Conservation (phyloP, 352 stramenopile species). For the Phytophthora boehmeriae region DNA sequence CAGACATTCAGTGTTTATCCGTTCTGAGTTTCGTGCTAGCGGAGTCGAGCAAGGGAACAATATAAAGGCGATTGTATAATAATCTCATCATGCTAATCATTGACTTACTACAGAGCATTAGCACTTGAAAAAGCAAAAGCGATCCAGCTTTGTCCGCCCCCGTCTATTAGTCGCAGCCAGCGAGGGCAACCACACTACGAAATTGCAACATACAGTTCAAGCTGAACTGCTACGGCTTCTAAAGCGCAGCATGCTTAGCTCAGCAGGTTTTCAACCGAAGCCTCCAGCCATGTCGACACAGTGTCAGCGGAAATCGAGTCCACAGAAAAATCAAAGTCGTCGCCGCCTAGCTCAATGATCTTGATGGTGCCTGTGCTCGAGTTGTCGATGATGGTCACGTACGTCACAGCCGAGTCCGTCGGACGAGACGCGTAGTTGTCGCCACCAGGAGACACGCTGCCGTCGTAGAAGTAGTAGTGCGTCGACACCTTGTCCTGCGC, state of each 20-base stretch:
- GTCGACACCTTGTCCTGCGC: slow-evolving; percentile 62
- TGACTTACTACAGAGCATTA: slow-evolving; percentile 13
- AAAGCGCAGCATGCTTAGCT: slow-evolving; percentile 11
- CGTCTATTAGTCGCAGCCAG: slow-evolving; percentile 25
- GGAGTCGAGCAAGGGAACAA: too few relatives aligned
- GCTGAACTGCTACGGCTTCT: neutral
- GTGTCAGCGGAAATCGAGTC: slow-evolving; percentile 34
- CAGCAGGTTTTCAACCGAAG: slow-evolving; percentile 46
- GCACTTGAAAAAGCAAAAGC: slow-evolving; percentile 3
- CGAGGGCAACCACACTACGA: slow-evolving; percentile 8
- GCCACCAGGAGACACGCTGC: slow-evolving; percentile 38
- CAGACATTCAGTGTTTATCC: too few relatives aligned
- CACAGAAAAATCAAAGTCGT: slow-evolving; percentile 49
- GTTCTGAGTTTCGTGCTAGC: too few relatives aligned
- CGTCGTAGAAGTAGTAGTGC: slow-evolving; percentile 81
- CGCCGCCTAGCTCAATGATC: slow-evolving; percentile 45
- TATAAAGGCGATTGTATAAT: slow-evolving; percentile 8
- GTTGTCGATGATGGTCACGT: slow-evolving; percentile 62
- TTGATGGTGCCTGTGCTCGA: slow-evolving; percentile 42
- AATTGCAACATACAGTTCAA: slow-evolving; percentile 15
- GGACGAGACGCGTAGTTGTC: slow-evolving; percentile 52
- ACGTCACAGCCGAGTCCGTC: slow-evolving; percentile 40
- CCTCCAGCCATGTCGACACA: slow-evolving; percentile 39
- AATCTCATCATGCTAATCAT: slow-evolving; percentile 24
- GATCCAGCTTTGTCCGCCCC: slow-evolving; percentile 6